These are phyloP conservation scores for Pseudogymnoascus pannorum DNA, from an alignment of 2,329 filamentous ascomycete species.

Conservation along the genomic window DNA sequence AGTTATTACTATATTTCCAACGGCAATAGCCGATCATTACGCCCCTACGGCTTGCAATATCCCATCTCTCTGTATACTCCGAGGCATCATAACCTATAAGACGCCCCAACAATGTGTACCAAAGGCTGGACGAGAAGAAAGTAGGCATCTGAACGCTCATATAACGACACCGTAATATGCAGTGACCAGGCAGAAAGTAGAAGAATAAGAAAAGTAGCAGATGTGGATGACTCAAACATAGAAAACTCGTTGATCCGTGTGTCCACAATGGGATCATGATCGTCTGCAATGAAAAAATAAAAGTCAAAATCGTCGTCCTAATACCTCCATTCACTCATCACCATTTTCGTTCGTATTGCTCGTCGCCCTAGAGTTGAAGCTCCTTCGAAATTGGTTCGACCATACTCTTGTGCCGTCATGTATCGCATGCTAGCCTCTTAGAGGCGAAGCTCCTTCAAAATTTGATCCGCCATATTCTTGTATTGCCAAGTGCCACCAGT, in stretches of 20 bases:
- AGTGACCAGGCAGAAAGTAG: slow-evolving; percentile 6
- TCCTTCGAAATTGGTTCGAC: slow-evolving; percentile 86
- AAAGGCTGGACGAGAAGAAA: slow-evolving; percentile 3
- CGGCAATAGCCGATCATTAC: slow-evolving; percentile 6
- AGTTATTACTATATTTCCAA: slow-evolving; percentile 5
- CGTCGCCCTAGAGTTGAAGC: not conserved
- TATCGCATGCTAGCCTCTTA: slow-evolving; percentile 94
- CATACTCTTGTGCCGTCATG: slow-evolving; percentile 98
- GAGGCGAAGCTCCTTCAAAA: slow-evolving; percentile 76
- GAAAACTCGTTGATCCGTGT: slow-evolving; percentile 6
- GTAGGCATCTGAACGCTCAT: slow-evolving; percentile 6
- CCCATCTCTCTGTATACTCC: slow-evolving; percentile 7
- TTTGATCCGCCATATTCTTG: slow-evolving; percentile 96
- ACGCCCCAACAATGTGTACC: slow-evolving; percentile 7
- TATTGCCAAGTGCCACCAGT: slow-evolving; percentile 96
- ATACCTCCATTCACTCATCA: not conserved
- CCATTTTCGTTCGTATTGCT: not conserved
- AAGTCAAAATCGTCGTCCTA: not conserved
- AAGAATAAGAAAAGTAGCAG: not conserved
- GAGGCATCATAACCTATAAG: slow-evolving; percentile 7
- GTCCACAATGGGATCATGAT: not conserved
- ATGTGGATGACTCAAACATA: slow-evolving; percentile 6
- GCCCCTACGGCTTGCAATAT: not conserved
- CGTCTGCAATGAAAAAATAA: not conserved
- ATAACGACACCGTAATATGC: slow-evolving; percentile 5